Conservation (phyloP, 345 rosid genomes). For the sweet orange (Citrus sinensis) region DVS_A1.0 CM039163.1:8001501-8002000, state of each 20-base stretch:
- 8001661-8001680: constrained; percentile 56
- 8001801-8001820: constrained; percentile 83
- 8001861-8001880: constrained; percentile 36
- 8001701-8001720: constrained; percentile 86
- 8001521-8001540: constrained; percentile 27
- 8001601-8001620: constrained; percentile 68
- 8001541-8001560: constrained; percentile 51
- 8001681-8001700: constrained; percentile 65
- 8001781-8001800: constrained; percentile 84
- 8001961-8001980: constrained; percentile 87
- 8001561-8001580: constrained; percentile 34
- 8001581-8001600: constrained; percentile 46
- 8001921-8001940: constrained; percentile 40
- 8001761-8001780: constrained; percentile 71
- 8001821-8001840: constrained; percentile 67
- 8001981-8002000: constrained; percentile 42
- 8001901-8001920: constrained; percentile 66
- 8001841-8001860: constrained; percentile 59
- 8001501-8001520: no score
- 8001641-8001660: constrained; percentile 68
- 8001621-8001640: constrained; percentile 69
- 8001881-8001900: constrained; percentile 15
- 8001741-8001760: constrained; percentile 83
- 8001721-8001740: constrained; percentile 85
- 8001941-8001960: constrained; percentile 54